Percentiles rank a stretch among this genome's conserved stretches.
Evolutionary conservation across 805 yeast species (phyloP).

Genomic region (Starmerella scarabaei): DNA sequence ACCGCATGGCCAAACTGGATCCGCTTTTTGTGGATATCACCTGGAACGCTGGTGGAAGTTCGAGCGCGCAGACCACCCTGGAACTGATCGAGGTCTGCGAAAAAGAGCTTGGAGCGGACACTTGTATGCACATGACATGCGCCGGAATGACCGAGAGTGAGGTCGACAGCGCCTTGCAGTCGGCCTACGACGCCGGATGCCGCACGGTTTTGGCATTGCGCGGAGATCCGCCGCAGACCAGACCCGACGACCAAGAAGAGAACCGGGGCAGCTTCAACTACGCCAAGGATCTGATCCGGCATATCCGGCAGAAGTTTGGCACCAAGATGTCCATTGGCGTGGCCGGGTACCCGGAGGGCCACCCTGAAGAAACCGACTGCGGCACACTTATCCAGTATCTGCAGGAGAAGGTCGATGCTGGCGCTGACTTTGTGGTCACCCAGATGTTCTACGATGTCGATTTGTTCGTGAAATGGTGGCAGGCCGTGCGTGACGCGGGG

Average conservation of each 20-base stretch:
- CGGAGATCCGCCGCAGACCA: slow-evolving; percentile 82
- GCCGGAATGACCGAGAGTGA: slow-evolving; percentile 77
- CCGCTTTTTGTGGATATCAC: slow-evolving; percentile 93
- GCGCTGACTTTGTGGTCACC: slow-evolving; percentile 86
- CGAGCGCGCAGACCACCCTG: slow-evolving; percentile 54
- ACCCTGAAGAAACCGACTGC: slow-evolving; percentile 65
- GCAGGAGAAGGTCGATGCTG: slow-evolving; percentile 83
- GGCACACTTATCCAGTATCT: slow-evolving; percentile 45
- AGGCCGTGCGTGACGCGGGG: slow-evolving; percentile 53
- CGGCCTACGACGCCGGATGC: slow-evolving; percentile 85
- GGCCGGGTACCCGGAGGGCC: slow-evolving; percentile 97
- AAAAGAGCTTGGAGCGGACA: slow-evolving; percentile 79
- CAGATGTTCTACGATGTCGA: slow-evolving; percentile 96
- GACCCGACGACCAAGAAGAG: slow-evolving; percentile 39
- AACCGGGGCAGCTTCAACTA: slow-evolving; percentile 40
- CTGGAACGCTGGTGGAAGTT: slow-evolving; percentile 96
- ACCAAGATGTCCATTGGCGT: slow-evolving; percentile 89
- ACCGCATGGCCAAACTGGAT: slow-evolving; percentile 82
- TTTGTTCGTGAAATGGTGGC: slow-evolving; percentile 71
- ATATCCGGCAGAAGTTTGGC: slow-evolving; percentile 68
- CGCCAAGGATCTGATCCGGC: slow-evolving; percentile 72
- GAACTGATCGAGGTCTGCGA: slow-evolving; percentile 89
- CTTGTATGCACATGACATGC: slow-evolving; percentile 97
- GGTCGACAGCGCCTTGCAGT: slow-evolving; percentile 72
- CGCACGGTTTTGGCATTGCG: slow-evolving; percentile 87